Evolutionary conservation across 352 stramenopile genomes (phyloP).

Genomic region (Ophiocytium majus): DNA sequence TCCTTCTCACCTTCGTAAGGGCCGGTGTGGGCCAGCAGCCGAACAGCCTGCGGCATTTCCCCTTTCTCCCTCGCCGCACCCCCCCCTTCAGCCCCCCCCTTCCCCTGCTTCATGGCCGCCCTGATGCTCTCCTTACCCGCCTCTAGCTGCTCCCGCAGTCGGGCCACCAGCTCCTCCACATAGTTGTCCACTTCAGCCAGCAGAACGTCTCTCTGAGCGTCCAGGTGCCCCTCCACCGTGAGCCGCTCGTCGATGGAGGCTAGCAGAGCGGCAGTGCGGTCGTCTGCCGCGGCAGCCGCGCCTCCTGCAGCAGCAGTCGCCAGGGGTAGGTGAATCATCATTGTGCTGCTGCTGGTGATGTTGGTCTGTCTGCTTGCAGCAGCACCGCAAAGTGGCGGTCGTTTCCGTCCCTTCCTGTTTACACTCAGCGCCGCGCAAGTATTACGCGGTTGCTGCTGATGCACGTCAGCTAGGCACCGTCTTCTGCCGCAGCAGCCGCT

Average conservation of each 20-base stretch:
- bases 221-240: conserved; percentile 6
- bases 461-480: too few species aligned
- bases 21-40: neutral
- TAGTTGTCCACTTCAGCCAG: conserved; percentile 25
- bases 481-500: too few species aligned
- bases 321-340: too few species aligned
- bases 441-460: too few species aligned
- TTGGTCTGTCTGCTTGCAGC: too few species aligned
- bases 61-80: neutral
- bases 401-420: too few species aligned
- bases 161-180: conserved; percentile 12
- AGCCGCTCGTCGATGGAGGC: neutral
- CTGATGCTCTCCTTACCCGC: conserved; percentile 24
- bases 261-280: neutral
- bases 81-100: neutral
- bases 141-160: conserved; percentile 20
- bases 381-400: too few species aligned
- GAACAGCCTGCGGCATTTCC: neutral
- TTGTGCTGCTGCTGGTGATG: too few species aligned
- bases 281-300: too few species aligned
- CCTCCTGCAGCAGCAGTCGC: too few species aligned
- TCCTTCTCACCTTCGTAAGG: conserved; percentile 24
- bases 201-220: neutral
- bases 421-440: too few species aligned
- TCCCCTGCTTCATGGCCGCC: neutral